Conservation (phyloP, 768 basidiomycete genomes). For the Hericium alpestre region DNA sequence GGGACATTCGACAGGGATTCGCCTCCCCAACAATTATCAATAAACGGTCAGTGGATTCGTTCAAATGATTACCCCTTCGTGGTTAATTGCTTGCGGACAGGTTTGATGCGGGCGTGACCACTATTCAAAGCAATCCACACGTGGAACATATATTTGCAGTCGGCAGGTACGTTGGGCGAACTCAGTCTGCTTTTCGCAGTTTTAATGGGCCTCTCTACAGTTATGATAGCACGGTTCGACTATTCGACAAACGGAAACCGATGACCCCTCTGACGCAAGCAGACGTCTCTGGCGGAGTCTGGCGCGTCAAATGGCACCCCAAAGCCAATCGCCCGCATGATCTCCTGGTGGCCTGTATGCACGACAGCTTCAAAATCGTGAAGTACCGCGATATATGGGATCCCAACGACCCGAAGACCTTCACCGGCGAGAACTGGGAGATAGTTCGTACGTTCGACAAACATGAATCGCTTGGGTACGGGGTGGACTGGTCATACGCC, state of each 20-base stretch:
- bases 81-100: constrained; percentile 26
- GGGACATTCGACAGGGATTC: constrained; percentile 73
- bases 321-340: constrained; percentile 51
- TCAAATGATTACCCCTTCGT: background rate
- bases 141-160: constrained; percentile 77
- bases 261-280: constrained; percentile 42
- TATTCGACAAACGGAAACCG: constrained; percentile 76
- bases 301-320: constrained; percentile 97
- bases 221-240: constrained; percentile 69
- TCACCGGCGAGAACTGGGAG: constrained; percentile 18
- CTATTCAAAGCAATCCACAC: constrained; percentile 76
- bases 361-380: constrained; percentile 88
- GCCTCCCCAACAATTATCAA: constrained; percentile 56
- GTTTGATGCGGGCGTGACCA: constrained; percentile 88
- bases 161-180: constrained; percentile 53
- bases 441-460: constrained; percentile 54
- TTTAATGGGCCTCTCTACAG: constrained; percentile 28
- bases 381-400: constrained; percentile 26
- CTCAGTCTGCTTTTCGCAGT: background rate
- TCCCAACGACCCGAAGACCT: background rate
- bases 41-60: constrained; percentile 39
- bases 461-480: constrained; percentile 83
- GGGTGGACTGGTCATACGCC: constrained; percentile 76
- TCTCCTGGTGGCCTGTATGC: constrained; percentile 93
- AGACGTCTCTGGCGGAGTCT: constrained; percentile 83